phyloP scores from a whole-genome alignment of 768 basidiomycete genomes.

The Tylopilus plumbeoviolaceoides region DNA sequence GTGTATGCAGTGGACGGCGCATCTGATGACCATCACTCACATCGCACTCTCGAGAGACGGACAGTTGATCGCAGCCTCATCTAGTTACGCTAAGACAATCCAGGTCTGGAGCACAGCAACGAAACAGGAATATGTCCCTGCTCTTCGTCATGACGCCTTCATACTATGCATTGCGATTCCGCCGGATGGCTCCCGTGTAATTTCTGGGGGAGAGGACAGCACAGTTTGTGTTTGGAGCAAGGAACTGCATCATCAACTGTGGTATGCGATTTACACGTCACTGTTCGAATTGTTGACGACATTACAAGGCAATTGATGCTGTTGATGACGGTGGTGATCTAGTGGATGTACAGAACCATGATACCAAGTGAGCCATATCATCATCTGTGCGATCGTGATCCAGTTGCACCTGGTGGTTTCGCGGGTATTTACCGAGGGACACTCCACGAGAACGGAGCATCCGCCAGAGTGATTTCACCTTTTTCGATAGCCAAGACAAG shows the following conservation, averaged over 20 bases:
- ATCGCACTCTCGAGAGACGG: conserved; percentile 13
- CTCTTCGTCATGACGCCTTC: neutral
- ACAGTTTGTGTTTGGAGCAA: neutral
- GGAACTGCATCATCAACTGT: neutral
- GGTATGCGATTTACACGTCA: neutral
- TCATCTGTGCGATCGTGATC: neutral
- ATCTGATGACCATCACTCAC: conserved; percentile 2
- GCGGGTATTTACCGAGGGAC: conserved; percentile 5
- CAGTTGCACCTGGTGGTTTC: conserved; percentile 4
- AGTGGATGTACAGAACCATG: neutral
- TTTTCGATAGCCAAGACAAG: neutral
- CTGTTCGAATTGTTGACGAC: neutral
- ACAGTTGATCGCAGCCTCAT: conserved; percentile 6
- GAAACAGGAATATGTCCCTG: neutral
- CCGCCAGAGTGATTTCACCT: neutral
- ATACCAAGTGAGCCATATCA: neutral
- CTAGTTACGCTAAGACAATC: conserved; percentile 10
- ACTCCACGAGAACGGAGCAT: neutral
- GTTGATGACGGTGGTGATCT: neutral
- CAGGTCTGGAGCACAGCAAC: conserved; percentile 12
- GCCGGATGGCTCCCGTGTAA: neutral
- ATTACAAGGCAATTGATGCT: neutral
- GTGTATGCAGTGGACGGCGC: conserved; percentile 4
- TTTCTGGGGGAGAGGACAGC: neutral
- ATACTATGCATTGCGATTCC: conserved; percentile 1